These are phyloP conservation scores for Colletotrichum lindemuthianum DNA, from an alignment of 2,329 filamentous ascomycete genomes.

Conservation along the genomic window DNA sequence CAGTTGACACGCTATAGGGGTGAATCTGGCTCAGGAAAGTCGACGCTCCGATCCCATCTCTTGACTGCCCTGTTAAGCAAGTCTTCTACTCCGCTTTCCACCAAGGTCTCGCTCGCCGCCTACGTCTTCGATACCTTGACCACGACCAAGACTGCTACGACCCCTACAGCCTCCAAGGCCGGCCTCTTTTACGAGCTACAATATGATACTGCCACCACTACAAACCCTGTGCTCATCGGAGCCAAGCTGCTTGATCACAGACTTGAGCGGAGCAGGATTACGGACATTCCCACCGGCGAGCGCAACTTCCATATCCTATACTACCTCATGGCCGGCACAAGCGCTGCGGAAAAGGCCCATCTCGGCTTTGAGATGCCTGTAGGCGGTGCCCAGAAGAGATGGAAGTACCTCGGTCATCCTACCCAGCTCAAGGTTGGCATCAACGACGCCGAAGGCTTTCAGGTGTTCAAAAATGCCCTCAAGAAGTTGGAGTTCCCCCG, in stretches of 20 bases:
- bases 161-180: conserved; percentile 93
- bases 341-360: conserved; percentile 88
- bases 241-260: conserved; percentile 95
- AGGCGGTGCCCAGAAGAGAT: conserved; percentile 74
- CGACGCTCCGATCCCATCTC: conserved; percentile 89
- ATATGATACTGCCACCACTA: conserved; percentile 88
- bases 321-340: conserved; percentile 93
- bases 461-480: conserved; percentile 95
- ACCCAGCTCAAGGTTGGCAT: conserved; percentile 97
- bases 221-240: conserved; percentile 88
- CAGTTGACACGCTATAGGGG: conserved; percentile 65
- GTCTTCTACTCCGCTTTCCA: conserved; percentile 91
- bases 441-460: conserved; percentile 94
- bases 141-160: conserved; percentile 96
- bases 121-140: conserved; percentile 97
- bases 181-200: conserved; percentile 96
- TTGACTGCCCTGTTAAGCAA: conserved; percentile 87
- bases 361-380: conserved; percentile 68
- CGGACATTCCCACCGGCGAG: conserved; percentile 93
- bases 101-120: conserved; percentile 90
- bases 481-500: conserved; percentile 94
- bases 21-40: conserved; percentile 96
- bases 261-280: conserved; percentile 89
- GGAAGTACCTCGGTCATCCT: conserved; percentile 95
- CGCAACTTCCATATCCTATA: conserved; percentile 97